Evolutionary conservation across 306 rosid species (phyloP).

Genomic region (Vicia faba): DNA sequence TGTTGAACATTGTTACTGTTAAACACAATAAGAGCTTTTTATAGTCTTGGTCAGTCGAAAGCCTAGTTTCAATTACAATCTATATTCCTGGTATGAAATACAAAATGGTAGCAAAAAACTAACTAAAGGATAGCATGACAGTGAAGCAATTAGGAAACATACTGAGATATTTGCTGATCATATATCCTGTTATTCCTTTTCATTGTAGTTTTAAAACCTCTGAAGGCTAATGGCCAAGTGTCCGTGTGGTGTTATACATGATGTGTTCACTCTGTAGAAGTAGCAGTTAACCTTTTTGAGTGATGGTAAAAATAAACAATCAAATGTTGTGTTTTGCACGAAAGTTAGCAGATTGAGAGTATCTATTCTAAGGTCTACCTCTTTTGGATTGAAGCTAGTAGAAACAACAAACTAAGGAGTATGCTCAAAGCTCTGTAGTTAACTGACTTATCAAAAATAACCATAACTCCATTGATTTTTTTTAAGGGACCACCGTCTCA

Average conservation of each 20-base stretch:
- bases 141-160: constrained; percentile 8
- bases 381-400: constrained; percentile 19
- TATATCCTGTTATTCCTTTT: constrained; percentile 14
- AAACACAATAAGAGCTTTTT: background rate
- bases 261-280: background rate
- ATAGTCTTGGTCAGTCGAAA: constrained; percentile 4
- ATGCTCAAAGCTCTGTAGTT: constrained; percentile 5
- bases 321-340: constrained; percentile 13
- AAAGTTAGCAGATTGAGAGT: constrained; percentile 28
- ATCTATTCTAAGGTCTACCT: background rate
- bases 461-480: background rate
- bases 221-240: background rate
- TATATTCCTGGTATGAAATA: background rate
- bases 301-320: constrained; percentile 23
- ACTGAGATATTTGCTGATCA: constrained; percentile 16
- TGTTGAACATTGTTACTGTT: background rate
- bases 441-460: constrained; percentile 2
- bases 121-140: constrained; percentile 10
- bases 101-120: constrained; percentile 5
- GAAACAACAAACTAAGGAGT: constrained; percentile 10
- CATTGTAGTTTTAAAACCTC: background rate
- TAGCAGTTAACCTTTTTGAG: background rate
- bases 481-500: constrained; percentile 25
- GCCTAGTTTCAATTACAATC: constrained; percentile 16
- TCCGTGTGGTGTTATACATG: background rate